Evolutionary conservation across 148 eudicot species (phyloP).

Genomic region (Rhododendron williamsianum): DNA sequence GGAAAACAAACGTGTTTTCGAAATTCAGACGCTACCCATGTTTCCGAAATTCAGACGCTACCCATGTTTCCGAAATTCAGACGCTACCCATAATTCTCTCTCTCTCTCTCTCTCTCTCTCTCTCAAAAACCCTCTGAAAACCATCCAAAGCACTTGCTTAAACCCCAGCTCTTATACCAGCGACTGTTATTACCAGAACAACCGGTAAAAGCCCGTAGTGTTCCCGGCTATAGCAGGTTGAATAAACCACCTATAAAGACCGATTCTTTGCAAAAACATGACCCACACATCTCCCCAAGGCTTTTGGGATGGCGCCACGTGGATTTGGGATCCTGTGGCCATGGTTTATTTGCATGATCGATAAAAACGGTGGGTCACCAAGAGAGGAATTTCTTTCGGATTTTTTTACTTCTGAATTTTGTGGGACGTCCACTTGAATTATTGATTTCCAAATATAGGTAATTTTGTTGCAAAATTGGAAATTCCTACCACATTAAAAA

Average conservation of each 20-base stretch:
- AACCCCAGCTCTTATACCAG: constrained; percentile 64
- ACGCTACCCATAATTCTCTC: constrained; percentile 19
- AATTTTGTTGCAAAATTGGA: too few species aligned
- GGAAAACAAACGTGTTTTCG: not conserved
- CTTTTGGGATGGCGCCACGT: constrained; percentile 27
- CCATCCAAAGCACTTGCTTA: constrained; percentile 46
- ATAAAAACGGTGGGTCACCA: constrained; percentile 42
- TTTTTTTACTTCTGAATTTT: not conserved
- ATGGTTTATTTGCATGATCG: constrained; percentile 15
- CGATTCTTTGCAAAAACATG: constrained; percentile 30
- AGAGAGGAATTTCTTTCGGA: constrained; percentile 19
- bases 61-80: not conserved
- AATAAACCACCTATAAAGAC: constrained; percentile 33
- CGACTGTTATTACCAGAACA: constrained; percentile 35
- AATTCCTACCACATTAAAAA: not conserved
- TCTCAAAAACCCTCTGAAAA: constrained; percentile 64
- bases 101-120: constrained; percentile 19
- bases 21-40: constrained; percentile 7
- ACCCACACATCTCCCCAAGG: constrained; percentile 21
- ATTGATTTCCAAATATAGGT: constrained; percentile 5
- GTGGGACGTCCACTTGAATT: not conserved
- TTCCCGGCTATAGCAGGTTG: constrained; percentile 44
- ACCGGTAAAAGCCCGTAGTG: constrained; percentile 16
- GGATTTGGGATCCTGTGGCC: constrained; percentile 25
- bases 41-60: constrained; percentile 3